Evolutionary conservation across 345 rosid species (phyloP).

Genomic region (Isatis tinctoria): DNA sequence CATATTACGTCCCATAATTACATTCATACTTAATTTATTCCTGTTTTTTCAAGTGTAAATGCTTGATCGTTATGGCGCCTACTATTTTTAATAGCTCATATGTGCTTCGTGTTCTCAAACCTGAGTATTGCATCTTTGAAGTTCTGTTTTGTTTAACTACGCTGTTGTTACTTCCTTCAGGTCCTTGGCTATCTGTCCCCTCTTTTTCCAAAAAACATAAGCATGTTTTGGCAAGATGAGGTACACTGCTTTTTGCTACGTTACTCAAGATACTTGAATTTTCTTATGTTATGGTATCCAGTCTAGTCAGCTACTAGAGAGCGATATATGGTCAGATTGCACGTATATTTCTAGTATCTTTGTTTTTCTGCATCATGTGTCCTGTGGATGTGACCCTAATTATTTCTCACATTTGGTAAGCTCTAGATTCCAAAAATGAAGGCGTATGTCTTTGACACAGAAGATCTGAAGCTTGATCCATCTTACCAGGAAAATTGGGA

Average conservation of each 20-base stretch:
- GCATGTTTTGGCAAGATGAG: slow-evolving; percentile 99
- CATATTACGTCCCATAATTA: neutral
- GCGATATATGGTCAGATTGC: neutral
- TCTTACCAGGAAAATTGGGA: slow-evolving; percentile 95
- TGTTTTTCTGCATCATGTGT: neutral
- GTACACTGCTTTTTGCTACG: slow-evolving; percentile 41
- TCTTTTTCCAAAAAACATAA: slow-evolving; percentile 79
- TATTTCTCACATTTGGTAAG: slow-evolving; percentile 63
- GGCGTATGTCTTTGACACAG: slow-evolving; percentile 95
- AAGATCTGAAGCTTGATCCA: slow-evolving; percentile 91
- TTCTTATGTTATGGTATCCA: neutral
- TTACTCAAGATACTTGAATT: slow-evolving; percentile 10
- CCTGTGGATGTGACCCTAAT: slow-evolving; percentile 33
- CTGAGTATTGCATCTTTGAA: slow-evolving; percentile 3
- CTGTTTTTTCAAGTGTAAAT: neutral
- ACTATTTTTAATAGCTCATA: neutral
- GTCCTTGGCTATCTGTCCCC: slow-evolving; percentile 89
- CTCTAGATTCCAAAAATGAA: slow-evolving; percentile 99
- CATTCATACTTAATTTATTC: neutral
- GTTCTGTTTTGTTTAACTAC: neutral
- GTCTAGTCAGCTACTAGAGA: neutral
- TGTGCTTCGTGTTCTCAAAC: neutral
- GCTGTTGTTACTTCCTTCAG: slow-evolving; percentile 42
- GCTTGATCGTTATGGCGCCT: neutral
- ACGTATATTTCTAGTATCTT: neutral